Evolutionary conservation across 371 early-diverging fungal genomes (phyloP), one percentile per base, ranked within the genome.

Genomic region (Nematocida ironsii): DNA sequence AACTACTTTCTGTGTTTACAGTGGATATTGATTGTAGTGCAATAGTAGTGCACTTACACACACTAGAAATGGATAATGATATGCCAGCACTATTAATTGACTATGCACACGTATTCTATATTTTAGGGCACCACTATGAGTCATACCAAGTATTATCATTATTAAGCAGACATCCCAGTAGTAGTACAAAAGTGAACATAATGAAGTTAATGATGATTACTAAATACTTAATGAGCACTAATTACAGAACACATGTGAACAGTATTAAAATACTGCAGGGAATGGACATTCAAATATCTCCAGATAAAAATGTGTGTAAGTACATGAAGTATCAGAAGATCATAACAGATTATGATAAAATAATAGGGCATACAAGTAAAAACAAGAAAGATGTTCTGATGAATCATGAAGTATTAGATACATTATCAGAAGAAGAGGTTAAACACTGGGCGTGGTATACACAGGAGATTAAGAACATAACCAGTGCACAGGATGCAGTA

Each of bases 271-370:
- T 81, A 58, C 57, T 70, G 45, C 76, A 76, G 52, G 6, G n/a
- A 5, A 13, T 70, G 16, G 70, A 48, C 9, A 61, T 78, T 27
- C 16, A 58, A 13, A 60, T 78, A 18, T 78, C 71, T 4, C 80
- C 80, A 4, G 13, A 67, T 23, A 23, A 50, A 47, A 9, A 27
- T 5, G 16, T 47, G 23, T 25, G n/a, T 11, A 44, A 71, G 39
- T 60, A 58, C 13, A 39, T 25, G 9, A 68, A 71, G 45, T 70
- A 78, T 54, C 80, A 69, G 44, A 78, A 67, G 52, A 42, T 78
- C 5, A 27, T 70, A 23, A 78, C 80, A 27, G 80, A 78, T 45
- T 78, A 78, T 57, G 80, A 78, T 45, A 68, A 60, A 44, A 20
- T 71, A 4, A 78, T 78, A 23, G 66, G 76, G 54, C 54, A 54